Conservation (phyloP, 306 rosid genomes). For the Lagenaria siceraria region DNA sequence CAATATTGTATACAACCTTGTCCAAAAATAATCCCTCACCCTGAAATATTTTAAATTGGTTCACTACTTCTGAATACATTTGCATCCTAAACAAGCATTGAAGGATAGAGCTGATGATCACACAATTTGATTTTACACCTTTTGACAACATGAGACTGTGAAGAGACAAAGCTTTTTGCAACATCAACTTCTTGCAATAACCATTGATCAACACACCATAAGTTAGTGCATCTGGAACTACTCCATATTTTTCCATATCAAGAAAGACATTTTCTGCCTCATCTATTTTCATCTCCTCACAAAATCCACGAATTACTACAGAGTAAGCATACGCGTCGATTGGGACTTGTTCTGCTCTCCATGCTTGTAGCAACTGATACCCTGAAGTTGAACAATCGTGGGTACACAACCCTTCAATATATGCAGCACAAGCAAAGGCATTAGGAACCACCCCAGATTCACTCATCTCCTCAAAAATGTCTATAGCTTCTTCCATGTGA, state of each 20-base stretch:
- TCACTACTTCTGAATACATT: conserved; percentile 36
- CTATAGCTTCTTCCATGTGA: conserved; percentile 28
- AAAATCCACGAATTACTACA: conserved; percentile 56
- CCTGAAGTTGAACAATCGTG: conserved; percentile 36
- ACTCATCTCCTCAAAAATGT: conserved; percentile 55
- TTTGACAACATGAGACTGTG: conserved; percentile 42
- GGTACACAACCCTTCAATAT: conserved; percentile 63
- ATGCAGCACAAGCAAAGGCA: conserved; percentile 39
- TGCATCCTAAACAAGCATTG: conserved; percentile 56
- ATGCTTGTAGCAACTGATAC: conserved; percentile 37
- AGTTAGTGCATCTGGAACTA: conserved; percentile 38
- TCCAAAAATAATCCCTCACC: conserved; percentile 46
- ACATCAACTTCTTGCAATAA: conserved; percentile 46
- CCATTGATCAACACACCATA: conserved; percentile 53
- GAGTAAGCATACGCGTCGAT: conserved; percentile 42
- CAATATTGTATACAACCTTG: conserved; percentile 49
- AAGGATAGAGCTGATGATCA: conserved; percentile 47
- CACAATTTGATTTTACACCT: conserved; percentile 61
- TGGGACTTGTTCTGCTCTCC: conserved; percentile 23
- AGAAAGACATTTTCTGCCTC: conserved; percentile 41
- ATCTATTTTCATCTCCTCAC: conserved; percentile 47
- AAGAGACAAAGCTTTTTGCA: conserved; percentile 37
- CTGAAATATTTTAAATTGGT: conserved; percentile 31
- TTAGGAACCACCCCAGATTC: conserved; percentile 31
- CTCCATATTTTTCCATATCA: conserved; percentile 53